Evolutionary conservation across 345 rosid species (phyloP).

Genomic region (Gynandropsis gynandra): DNA sequence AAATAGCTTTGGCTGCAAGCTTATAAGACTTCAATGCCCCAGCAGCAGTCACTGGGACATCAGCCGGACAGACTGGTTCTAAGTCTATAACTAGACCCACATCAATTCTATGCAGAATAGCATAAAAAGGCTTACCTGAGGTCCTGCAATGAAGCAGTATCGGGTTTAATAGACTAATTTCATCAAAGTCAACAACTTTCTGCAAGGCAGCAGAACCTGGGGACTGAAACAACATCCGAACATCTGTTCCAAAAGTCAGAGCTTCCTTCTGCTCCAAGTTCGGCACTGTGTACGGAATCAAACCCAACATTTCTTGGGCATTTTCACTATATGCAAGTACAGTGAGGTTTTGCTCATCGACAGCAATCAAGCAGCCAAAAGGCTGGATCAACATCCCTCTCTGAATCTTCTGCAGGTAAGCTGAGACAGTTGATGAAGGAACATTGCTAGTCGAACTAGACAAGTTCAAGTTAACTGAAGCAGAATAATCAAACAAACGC

Average conservation of each 20-base stretch:
- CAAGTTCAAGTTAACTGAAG: constrained; percentile 46
- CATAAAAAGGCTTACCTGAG: constrained; percentile 73
- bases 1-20: constrained; percentile 76
- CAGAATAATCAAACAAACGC: constrained; percentile 55
- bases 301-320: constrained; percentile 65
- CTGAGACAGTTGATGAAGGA: constrained; percentile 52
- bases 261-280: constrained; percentile 63
- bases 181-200: constrained; percentile 60
- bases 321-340: constrained; percentile 70
- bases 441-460: constrained; percentile 50
- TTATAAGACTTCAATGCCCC: constrained; percentile 80
- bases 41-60: constrained; percentile 71
- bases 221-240: constrained; percentile 49
- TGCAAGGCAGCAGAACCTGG: constrained; percentile 57
- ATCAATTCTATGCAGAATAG: constrained; percentile 66
- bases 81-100: constrained; percentile 72
- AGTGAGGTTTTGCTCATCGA: constrained; percentile 49
- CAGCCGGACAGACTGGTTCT: constrained; percentile 75
- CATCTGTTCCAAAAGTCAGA: constrained; percentile 54
- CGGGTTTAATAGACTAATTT: constrained; percentile 66
- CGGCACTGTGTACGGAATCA: constrained; percentile 69
- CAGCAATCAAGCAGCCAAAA: constrained; percentile 71
- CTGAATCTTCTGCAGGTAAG: constrained; percentile 74
- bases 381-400: constrained; percentile 70
- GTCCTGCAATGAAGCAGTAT: constrained; percentile 55